These are phyloP conservation scores for Ascochyta clinopodiicola DNA, from an alignment of 2,329 filamentous ascomycete species.

Conservation along the genomic window DNA sequence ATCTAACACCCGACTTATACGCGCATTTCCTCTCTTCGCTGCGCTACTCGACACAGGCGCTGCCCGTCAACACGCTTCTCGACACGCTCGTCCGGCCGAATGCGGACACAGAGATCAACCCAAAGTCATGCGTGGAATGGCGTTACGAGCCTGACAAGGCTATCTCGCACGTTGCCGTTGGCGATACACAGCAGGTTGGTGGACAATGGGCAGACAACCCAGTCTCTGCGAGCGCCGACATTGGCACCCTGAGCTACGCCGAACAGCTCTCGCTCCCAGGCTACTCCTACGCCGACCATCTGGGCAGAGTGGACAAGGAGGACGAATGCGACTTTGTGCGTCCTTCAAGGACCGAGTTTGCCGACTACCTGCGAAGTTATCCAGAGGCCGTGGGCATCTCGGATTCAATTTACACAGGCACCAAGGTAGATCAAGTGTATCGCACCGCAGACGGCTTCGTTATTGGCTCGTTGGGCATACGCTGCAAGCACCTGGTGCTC, in stretches of 20 bases:
- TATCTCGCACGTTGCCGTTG: conserved; percentile 62
- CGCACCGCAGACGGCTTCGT: conserved; percentile 57
- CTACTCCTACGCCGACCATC: conserved; percentile 63
- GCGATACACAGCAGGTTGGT: conserved; percentile 58
- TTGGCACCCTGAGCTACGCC: conserved; percentile 67
- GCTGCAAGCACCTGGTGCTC: conserved; percentile 63
- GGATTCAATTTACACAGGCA: conserved; percentile 54
- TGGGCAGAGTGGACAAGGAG: conserved; percentile 50
- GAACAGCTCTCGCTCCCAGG: conserved; percentile 67
- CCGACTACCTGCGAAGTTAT: conserved; percentile 63
- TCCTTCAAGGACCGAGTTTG: conserved; percentile 61
- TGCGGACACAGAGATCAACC: conserved; percentile 63
- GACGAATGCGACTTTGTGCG: conserved; percentile 58
- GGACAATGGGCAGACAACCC: conserved; percentile 67
- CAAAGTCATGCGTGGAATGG: conserved; percentile 62
- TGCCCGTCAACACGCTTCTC: conserved; percentile 66
- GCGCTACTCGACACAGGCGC: conserved; percentile 66
- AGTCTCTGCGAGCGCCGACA: conserved; percentile 60
- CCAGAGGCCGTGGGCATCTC: conserved; percentile 60
- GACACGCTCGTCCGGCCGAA: conserved; percentile 66
- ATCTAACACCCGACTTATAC: conserved; percentile 59
- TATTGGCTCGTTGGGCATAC: conserved; percentile 59
- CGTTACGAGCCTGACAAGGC: conserved; percentile 57
- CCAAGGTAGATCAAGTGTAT: conserved; percentile 53
- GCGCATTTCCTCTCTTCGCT: conserved; percentile 66